Evolutionary conservation across 2,329 filamentous ascomycete species (phyloP), one percentile per base, ranked within the genome.

Genomic region (Trichophaea hybrida): DNA sequence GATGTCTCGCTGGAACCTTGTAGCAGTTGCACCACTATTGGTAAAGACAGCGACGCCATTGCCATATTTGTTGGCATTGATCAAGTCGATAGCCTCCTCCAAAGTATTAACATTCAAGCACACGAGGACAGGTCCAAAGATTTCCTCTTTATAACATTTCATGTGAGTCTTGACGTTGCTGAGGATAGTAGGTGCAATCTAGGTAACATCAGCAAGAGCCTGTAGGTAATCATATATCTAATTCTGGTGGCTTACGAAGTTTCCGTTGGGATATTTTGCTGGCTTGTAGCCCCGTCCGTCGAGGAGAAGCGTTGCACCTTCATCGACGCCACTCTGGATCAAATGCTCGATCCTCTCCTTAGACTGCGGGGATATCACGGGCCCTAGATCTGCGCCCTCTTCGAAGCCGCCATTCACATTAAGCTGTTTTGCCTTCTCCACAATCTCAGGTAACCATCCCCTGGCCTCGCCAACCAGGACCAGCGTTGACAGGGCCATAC

Each of bases 21-120:
- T 83, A 44, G 87, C 88, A 12, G 86, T 88, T 5, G 86, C 76
- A 24, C 87, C 87, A 17, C 81, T 86, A 65, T 80, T 78, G 12
- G 87, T 93, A 76, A 93, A 93, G 75, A 93, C 87, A 68, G 88
- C 86, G 8, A 83, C 83, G 66, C 87, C 87, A 75, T 93, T 93
- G 67, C 87, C 87, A 72, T 93, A 93, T 73, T 89, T 85, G 74
- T 93, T 93, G 62, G 75, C 77, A 75, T 93, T 93, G 76, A 93
- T 90, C 65, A 90, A 75, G 35, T 85, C 80, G 68, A 93, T 83
- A 40, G 86, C 87, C 57, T 88, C 85, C 69, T 90, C 85, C 58
- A 91, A 79, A 5, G 85, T 88, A 46, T 84, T 80, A 15, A 85
- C 84, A 69, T 87, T 86, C 64, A 93, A 75, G 75, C 85, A 89